phyloP scores from a whole-genome alignment of 2,329 filamentous ascomycete species.

The Aspergillus sp. region DNA sequence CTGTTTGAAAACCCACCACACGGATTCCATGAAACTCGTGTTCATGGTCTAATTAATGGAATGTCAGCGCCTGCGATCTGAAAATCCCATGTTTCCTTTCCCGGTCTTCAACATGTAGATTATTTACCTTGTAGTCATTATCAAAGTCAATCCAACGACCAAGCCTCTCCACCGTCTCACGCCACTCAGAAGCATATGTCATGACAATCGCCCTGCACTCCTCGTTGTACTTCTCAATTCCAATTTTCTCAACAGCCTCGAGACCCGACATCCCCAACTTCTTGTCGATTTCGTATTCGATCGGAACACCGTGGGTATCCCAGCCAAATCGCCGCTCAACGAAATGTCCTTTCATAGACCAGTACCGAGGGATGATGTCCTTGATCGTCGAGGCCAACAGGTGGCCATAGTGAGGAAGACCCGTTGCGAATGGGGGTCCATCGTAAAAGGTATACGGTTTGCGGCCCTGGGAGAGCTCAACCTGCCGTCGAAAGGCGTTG shows the following conservation, averaged over 20 bases:
- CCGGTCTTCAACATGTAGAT: constrained; percentile 5
- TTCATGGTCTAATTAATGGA: constrained; percentile 65
- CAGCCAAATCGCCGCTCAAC: constrained; percentile 90
- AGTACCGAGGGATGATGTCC: constrained; percentile 92
- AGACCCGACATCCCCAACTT: constrained; percentile 81
- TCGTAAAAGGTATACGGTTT: constrained; percentile 93
- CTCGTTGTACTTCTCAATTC: constrained; percentile 80
- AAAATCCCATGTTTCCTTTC: not conserved
- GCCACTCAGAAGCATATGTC: constrained; percentile 81
- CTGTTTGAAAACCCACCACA: constrained; percentile 96
- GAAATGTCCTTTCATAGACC: constrained; percentile 93
- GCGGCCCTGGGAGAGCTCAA: constrained; percentile 74
- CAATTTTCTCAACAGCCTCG: constrained; percentile 77
- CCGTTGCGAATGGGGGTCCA: constrained; percentile 71
- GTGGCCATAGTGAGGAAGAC: constrained; percentile 63
- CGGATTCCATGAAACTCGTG: constrained; percentile 86
- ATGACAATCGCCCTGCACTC: constrained; percentile 91
- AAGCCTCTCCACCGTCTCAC: constrained; percentile 74
- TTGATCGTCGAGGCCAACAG: constrained; percentile 90
- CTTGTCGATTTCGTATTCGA: constrained; percentile 97
- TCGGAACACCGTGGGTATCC: constrained; percentile 90
- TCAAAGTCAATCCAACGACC: constrained; percentile 98
- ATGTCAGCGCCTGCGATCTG: not conserved
- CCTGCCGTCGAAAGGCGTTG: constrained; percentile 79
- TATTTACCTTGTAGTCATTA: constrained; percentile 76